Conservation (phyloP, 495 filamentous ascomycete species). For the Xanthoparmelia taractica region DNA sequence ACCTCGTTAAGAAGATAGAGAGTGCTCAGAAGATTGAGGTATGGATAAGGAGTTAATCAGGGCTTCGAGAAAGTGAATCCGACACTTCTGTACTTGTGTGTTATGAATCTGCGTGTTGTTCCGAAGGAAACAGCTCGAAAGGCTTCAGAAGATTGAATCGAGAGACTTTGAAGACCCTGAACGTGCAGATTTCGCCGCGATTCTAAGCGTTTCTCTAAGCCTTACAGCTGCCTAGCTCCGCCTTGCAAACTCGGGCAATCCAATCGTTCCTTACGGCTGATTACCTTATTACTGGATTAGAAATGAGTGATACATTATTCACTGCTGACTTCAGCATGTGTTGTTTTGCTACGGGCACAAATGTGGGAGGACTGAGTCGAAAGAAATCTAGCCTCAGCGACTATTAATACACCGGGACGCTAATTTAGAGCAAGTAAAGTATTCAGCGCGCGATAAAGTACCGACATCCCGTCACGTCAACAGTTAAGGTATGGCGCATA, state of each 20-base stretch:
- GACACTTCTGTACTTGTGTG: background rate
- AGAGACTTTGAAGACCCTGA: no score
- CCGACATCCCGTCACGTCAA: background rate
- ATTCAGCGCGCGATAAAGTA: no score
- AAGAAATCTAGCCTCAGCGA: background rate
- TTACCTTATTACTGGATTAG: background rate
- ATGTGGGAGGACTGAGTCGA: background rate
- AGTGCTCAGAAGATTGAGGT: background rate
- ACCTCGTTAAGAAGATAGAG: background rate
- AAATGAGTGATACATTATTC: background rate
- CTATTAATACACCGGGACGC: background rate
- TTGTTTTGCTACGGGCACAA: background rate
- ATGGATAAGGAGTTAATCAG: background rate
- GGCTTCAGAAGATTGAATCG: no score
- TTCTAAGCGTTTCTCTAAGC: constrained; percentile 22
- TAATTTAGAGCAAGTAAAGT: no score
- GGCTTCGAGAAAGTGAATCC: no score
- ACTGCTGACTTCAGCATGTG: background rate
- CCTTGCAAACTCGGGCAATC: background rate
- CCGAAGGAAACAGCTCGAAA: constrained; percentile 1
- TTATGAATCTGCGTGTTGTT: no score
- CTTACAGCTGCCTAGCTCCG: constrained; percentile 16
- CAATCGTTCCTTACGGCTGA: background rate
- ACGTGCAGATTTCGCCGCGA: constrained; percentile 21
- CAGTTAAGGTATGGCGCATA: background rate